phyloP scores from a whole-genome alignment of 306 rosid genomes.

The Nissolia schottii region DNA sequence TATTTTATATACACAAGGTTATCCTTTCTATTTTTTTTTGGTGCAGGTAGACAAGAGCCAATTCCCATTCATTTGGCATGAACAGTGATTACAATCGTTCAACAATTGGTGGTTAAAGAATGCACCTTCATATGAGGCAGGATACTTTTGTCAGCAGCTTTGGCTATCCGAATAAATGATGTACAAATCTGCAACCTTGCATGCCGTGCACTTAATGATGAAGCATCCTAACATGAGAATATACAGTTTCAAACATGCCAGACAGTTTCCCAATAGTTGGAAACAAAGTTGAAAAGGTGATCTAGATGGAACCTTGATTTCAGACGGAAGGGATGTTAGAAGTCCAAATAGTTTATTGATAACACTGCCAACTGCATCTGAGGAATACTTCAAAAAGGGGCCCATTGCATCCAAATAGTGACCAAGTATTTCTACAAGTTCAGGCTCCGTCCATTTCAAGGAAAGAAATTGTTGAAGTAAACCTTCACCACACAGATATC shows the following conservation, averaged over 20 bases:
- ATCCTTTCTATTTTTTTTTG: not conserved
- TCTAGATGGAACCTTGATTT: slow-evolving; percentile 51
- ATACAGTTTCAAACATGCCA: slow-evolving; percentile 25
- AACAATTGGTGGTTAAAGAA: slow-evolving; percentile 8
- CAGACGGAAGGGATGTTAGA: slow-evolving; percentile 75
- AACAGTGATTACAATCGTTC: not conserved
- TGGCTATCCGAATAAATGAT: slow-evolving; percentile 92
- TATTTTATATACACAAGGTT: not conserved
- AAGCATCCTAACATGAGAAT: slow-evolving; percentile 60
- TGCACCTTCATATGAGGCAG: slow-evolving; percentile 98
- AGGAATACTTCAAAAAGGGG: slow-evolving; percentile 77
- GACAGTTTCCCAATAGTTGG: slow-evolving; percentile 1
- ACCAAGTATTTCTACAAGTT: slow-evolving; percentile 80
- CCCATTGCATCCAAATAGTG: slow-evolving; percentile 93
- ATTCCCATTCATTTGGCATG: slow-evolving; percentile 2
- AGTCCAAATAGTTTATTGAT: slow-evolving; percentile 89
- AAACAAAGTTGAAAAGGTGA: slow-evolving; percentile 20
- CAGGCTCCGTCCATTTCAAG: slow-evolving; percentile 84
- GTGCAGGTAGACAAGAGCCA: not conserved
- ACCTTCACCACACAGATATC: slow-evolving; percentile 47
- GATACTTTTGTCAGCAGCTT: slow-evolving; percentile 85
- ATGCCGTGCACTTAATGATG: slow-evolving; percentile 68
- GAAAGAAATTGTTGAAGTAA: slow-evolving; percentile 84
- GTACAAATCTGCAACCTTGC: slow-evolving; percentile 94
- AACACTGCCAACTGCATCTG: slow-evolving; percentile 89